Evolutionary conservation across 179 eudicot species (phyloP).

Genomic region (Pouteria campechiana): DNA sequence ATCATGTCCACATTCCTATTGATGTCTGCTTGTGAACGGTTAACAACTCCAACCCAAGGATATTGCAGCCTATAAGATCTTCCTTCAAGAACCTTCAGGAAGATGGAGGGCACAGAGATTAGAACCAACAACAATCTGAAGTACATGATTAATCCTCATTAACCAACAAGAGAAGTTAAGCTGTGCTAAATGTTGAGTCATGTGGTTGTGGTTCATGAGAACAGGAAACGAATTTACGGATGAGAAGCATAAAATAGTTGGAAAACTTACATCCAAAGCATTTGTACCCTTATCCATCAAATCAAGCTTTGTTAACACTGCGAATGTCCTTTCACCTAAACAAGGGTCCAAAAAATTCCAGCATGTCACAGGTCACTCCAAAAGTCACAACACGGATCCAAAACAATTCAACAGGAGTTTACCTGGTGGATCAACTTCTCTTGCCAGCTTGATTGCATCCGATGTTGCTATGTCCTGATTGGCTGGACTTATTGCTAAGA

Average conservation of each 20-base stretch:
- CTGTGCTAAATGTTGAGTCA: no score
- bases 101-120: no score
- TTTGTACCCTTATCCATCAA: constrained; percentile 80
- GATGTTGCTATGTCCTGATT: constrained; percentile 75
- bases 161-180: no score
- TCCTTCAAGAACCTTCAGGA: constrained; percentile 68
- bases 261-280: constrained; percentile 49
- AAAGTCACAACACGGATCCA: constrained; percentile 1
- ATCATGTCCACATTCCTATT: constrained; percentile 49
- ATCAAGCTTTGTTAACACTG: constrained; percentile 76
- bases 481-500: constrained; percentile 68
- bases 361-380: no score
- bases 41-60: constrained; percentile 72
- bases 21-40: constrained; percentile 62
- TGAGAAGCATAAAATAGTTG: neutral
- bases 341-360: neutral
- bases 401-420: neutral
- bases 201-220: no score
- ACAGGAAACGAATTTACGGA: no score
- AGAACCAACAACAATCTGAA: no score
- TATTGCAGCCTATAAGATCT: constrained; percentile 44
- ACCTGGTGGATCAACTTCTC: constrained; percentile 81
- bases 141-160: no score
- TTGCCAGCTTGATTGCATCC: constrained; percentile 67
- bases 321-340: constrained; percentile 64